Evolutionary conservation across 1,284 basidiomycete species (phyloP), one percentile per base, ranked within the genome.

Genomic region (Cryptococcus sp.): DNA sequence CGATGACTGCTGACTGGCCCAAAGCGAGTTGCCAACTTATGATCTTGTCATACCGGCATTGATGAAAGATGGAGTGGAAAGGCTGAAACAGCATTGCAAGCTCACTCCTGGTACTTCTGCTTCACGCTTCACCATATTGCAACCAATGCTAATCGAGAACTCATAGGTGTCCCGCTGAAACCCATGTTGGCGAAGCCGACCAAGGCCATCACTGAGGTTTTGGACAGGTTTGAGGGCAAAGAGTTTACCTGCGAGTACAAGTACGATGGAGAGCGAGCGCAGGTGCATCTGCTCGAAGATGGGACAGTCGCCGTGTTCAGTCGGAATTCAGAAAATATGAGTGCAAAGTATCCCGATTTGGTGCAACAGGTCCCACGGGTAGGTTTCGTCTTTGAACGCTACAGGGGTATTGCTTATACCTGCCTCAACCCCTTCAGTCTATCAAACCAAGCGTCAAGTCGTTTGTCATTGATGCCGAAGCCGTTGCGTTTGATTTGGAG

Each of bases 181-280:
- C 96, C 96, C 7, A 99, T 99, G 96, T 82, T 99, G 52, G 96
- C 96, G n/a, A 99, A 98, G 79, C 96, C 96, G 3, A 99, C 96
- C 0, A 99, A 99, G 77, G 95, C 95, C 0, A 98, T 99, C 66
- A 88, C 89, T n/a, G 96, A 99, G 78, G 95, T 99, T 6, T 84
- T 99, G 20, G 95, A 99, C 79, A 83, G 94, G 50, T 99, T 99
- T 71, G 96, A 99, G 77, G 88, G 87, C 69, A 93, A 94, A 77
- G 85, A 85, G 48, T 99, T 99, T 76, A 98, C 96, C 5, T 99
- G 95, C 80, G 96, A 99, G 80, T 99, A 98, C 81, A 99, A 99
- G 79, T 99, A 99, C 71, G 96, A 99, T 67, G 96, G 96, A 10
- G 96, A 99, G 78, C 87, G 96, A 53, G 96, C 96, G 15, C 93